Evolutionary conservation across 495 filamentous ascomycete species (phyloP), one percentile per base, ranked within the genome.

Genomic region (Parathielavia hyrcaniae): DNA sequence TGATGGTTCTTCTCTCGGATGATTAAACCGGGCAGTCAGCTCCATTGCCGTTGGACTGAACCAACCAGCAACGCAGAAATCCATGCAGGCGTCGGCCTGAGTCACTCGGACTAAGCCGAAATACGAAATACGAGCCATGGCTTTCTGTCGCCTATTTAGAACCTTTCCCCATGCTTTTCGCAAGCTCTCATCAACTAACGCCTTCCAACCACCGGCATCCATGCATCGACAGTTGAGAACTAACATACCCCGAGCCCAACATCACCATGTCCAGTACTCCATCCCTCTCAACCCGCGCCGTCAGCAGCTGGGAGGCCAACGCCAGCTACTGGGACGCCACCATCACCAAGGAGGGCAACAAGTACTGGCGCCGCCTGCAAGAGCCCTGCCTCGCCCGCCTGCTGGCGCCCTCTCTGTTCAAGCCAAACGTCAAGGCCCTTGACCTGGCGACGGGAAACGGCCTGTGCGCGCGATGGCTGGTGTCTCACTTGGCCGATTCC

Each of bases 371-470:
- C 14, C 54, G 57, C 12, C 62, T 77, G 4, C 71, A 76, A 43
- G 63, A 60, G 9, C 75, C 73, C 11, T 65, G 57, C n/a, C 71
- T 74, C 16, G 22, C 50, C 5, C 70, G 69, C 13, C 58, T 76
- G 19, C 61, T 75, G 1, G 57, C 50, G 8, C 32, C 54, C 0
- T 49, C 61, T 12, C 55, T 70, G 10, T 30, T 39, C n/a, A 49
- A 50, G 10, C 44, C 57, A 0, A 63, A 57, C n/a, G 63, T 60
- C 20, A 55, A 50, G 8, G 67, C 72, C 4, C 67, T 77, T 16
- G 73, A 77, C 10, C 58, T 77, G 17, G 69, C 73, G 0, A 76
- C 71, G 5, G 75, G 75, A 17, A 77, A 77, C 45, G 73, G 75
- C 13, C 62, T 74, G 10, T 67, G 69, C 39, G 71, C 73, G 13